Evolutionary conservation across 495 filamentous ascomycete species (phyloP), one percentile per base, ranked within the genome.

Genomic region (Penicillium desertorum): DNA sequence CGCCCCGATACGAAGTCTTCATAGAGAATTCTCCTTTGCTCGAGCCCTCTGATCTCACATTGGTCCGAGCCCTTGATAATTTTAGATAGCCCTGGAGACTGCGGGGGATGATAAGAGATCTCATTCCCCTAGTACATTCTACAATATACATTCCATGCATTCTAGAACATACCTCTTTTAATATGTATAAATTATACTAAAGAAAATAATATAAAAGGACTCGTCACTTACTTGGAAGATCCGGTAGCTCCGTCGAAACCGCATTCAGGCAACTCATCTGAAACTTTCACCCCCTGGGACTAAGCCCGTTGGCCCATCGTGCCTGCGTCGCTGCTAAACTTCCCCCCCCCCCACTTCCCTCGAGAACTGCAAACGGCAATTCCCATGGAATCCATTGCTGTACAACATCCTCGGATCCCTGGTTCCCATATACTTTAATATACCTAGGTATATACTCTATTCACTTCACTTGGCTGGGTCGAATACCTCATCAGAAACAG

Each of bases 1-100:
- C 22, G 22, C 36, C 51, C 37, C 45, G 54, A 61, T 51, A 53
- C 51, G 43, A 56, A 56, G 51, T 58, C 54, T 61, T 56, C 53
- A 45, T 45, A 27, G 9, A 30, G 4, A 12, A 32, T 29, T 29
- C 27, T 48, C 16, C 19, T 36, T 46, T 48, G 41, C 56, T 51
- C 50, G 23, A 46, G 32, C 41, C 45, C 51, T 46, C 27, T 58
- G 27, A 57, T 57, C 54, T 56, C 37, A 45, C 45, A 48, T 29
- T 25, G 45, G 53, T 44, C 51, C 51, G 43, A 61, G 53, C 37
- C 50, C 36, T 22, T 53, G 37, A 14, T 42, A 54, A 32, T 44
- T 45, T 27, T 52, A 41, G 51, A 54, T 54, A 6, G n/a, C n/a
- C n/a, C n/a, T n/a, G n/a, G n/a, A n/a, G 27, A 25, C 47, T 50